These are phyloP conservation scores for Petunia axillaris DNA, from an alignment of 257 asterid genomes.

Conservation along the genomic window DNA sequence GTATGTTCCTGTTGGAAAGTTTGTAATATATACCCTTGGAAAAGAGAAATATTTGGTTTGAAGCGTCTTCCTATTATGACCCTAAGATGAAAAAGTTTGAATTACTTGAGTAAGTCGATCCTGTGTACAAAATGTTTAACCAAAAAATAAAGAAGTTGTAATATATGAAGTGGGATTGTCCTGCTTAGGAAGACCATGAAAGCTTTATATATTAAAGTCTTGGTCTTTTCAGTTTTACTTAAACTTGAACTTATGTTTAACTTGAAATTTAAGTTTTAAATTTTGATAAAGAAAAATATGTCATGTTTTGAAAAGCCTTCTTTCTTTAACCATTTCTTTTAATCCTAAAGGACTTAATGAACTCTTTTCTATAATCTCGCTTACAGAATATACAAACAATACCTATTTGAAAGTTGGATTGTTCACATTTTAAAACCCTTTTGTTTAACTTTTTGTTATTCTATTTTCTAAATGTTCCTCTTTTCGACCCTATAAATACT, in stretches of 20 bases:
- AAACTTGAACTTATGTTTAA: neutral
- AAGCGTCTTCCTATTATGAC: too few species aligned
- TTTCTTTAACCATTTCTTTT: too few species aligned
- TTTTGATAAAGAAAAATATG: neutral
- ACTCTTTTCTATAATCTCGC: neutral
- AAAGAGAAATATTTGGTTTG: too few species aligned
- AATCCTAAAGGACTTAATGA: too few species aligned
- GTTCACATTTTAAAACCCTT: neutral
- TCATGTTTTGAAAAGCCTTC: too few species aligned
- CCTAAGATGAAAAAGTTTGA: too few species aligned
- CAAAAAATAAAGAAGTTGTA: neutral
- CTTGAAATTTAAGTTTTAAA: neutral
- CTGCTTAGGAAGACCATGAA: neutral
- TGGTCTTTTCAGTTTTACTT: too few species aligned
- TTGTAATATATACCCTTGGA: neutral
- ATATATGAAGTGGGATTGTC: neutral
- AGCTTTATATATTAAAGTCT: too few species aligned
- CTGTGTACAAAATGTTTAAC: too few species aligned
- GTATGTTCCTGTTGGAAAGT: neutral
- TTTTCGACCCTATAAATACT: slow-evolving; percentile 18
- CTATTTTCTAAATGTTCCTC: neutral
- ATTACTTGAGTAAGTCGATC: too few species aligned
- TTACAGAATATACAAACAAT: neutral
- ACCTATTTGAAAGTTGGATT: neutral
- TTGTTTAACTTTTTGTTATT: neutral